Percentiles rank a stretch among this genome's conserved stretches.
These are phyloP conservation scores for Hyphodiscus sp. DNA, from an alignment of 2,329 filamentous ascomycete genomes.

Conservation along the genomic window DNA sequence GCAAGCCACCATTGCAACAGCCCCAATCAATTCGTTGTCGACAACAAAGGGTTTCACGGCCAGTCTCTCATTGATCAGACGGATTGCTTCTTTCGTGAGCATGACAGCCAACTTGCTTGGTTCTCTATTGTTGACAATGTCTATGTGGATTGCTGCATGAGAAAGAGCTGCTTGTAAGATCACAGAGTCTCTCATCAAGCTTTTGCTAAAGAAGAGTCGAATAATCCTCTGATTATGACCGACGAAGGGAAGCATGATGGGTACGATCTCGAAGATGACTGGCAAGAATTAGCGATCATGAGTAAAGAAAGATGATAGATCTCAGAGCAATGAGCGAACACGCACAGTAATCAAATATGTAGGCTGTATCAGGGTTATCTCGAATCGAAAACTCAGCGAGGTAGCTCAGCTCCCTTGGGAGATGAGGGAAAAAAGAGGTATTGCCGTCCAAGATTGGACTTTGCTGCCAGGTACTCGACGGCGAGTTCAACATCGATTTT, in stretches of 20 bases:
- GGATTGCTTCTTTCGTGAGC: background rate
- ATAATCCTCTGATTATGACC: background rate
- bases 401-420: background rate
- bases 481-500: background rate
- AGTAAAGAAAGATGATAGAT: background rate
- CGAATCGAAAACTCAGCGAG: background rate
- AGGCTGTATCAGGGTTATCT: background rate
- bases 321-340: background rate
- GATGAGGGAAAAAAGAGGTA: background rate
- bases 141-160: conserved; percentile 1
- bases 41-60: background rate
- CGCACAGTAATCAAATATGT: conserved; percentile 3
- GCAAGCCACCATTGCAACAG: background rate
- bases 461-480: background rate
- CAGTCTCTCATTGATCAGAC: conserved; percentile 1
- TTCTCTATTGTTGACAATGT: background rate
- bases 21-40: background rate
- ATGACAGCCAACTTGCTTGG: background rate
- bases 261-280: background rate
- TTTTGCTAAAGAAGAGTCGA: background rate
- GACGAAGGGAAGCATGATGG: conserved; percentile 1
- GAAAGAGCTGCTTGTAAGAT: conserved; percentile 1
- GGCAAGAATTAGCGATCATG: background rate
- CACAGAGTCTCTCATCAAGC: background rate
- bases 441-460: background rate